Conservation (phyloP, 192 early-diverging fungal genomes). For the Glomus cerebriforme region DNA sequence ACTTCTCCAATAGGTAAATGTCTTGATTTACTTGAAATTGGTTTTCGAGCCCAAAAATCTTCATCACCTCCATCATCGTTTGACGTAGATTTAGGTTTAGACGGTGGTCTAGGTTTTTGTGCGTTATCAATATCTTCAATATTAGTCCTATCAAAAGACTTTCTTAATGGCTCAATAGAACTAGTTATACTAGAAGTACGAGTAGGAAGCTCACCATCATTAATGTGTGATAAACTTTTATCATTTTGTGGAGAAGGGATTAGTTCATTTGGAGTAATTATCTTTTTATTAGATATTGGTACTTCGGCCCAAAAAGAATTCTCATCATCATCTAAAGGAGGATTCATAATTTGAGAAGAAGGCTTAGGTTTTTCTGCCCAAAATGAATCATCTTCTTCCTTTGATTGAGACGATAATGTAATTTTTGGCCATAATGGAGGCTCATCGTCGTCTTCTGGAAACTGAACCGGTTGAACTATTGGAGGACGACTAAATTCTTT, state of each 20-base stretch:
- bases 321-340: not conserved
- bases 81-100: not conserved
- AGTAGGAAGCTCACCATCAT: not conserved
- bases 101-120: not conserved
- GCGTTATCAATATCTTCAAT: not conserved
- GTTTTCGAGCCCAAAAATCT: not conserved
- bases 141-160: not conserved
- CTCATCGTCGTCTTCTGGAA: not conserved
- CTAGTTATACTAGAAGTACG: not conserved
- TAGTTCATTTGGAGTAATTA: no score
- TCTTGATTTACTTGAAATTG: no score
- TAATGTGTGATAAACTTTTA: not conserved
- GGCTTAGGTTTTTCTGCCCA: constrained; percentile 23
- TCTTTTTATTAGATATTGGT: no score
- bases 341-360: not conserved
- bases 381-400: not conserved
- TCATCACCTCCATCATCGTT: not conserved
- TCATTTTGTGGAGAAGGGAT: not conserved
- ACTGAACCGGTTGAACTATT: not conserved
- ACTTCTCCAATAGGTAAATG: not conserved
- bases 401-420: not conserved
- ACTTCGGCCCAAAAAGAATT: not conserved
- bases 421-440: constrained; percentile 2
- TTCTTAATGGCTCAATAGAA: not conserved
- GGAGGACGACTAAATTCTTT: not conserved